Evolutionary conservation across 805 yeast genomes (phyloP), one percentile per base, ranked within the genome.

Genomic region (Myxozyma vanderwaltii): DNA sequence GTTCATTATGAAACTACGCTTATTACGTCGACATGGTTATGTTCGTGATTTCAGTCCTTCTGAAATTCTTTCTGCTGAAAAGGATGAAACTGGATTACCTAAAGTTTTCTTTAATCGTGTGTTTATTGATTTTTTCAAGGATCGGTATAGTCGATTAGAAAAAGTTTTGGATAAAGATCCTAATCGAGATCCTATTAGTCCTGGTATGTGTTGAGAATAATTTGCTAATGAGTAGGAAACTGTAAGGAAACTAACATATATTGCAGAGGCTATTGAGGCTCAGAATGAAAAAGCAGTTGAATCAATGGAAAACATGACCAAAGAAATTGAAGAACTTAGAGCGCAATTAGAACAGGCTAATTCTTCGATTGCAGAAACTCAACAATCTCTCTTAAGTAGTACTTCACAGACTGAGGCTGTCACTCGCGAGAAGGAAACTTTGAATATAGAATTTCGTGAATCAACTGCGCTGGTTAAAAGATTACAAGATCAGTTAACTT

Each of bases 71-170:
- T 75, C 77, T 17, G 82, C 85, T 1, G 77, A 77, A 3, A 80
- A 81, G 63, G 96, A 90, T 70, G 86, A 84, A 1, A 84, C 96
- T 1, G 99, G 99, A 0, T 79, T 92, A 43, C 99, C 98, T 0
- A 82, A 84, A 58, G 87, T 92, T 0, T 90, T 81, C 67, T 86
- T 94, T 69, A 86, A 85, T 58, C 70, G 81, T 0, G 73, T 78
- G 1, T 89, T 89, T 70, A 84, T 88, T 2, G 76, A 75, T 2
- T 74, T 91, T 52, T 75, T 94, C 44, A 84, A 84, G 62, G 94
- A 87, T 1, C 87, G 89, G 67, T 83, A 80, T 62, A 72, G 78
- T 31, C 79, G 97, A 58, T 82, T 94, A 27, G 81, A 81, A 62
- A 80, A 84, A 46, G 86, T 96, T 0, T 74, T 92, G 36, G 84